Evolutionary conservation across 2,329 filamentous ascomycete species (phyloP).

Genomic region (Pseudogymnoascus sp.): DNA sequence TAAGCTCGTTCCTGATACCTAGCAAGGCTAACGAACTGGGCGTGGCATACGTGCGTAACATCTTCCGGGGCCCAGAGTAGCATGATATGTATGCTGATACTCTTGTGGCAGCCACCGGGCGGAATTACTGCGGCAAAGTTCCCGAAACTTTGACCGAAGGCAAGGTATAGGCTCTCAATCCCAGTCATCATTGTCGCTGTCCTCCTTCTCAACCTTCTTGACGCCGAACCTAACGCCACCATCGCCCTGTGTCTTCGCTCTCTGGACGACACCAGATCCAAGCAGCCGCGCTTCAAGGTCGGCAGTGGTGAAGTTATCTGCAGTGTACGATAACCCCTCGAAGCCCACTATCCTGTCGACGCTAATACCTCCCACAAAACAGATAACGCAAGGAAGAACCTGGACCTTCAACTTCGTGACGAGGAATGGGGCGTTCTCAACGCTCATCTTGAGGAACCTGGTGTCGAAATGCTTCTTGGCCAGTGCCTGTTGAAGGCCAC

Average conservation of each 20-base stretch:
- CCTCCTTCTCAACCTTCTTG: slow-evolving; percentile 30
- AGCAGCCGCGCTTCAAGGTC: slow-evolving; percentile 48
- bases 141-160: not conserved
- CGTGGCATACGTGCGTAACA: not conserved
- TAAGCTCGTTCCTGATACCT: not conserved
- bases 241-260: slow-evolving; percentile 43
- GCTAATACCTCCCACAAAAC: slow-evolving; percentile 47
- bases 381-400: slow-evolving; percentile 51
- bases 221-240: slow-evolving; percentile 31
- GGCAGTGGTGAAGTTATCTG: slow-evolving; percentile 45
- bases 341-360: slow-evolving; percentile 53
- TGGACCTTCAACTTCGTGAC: slow-evolving; percentile 51
- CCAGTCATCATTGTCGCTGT: slow-evolving; percentile 45
- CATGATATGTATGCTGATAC: not conserved
- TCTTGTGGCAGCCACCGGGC: not conserved
- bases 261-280: slow-evolving; percentile 41
- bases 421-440: slow-evolving; percentile 53
- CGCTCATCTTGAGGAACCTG: slow-evolving; percentile 49
- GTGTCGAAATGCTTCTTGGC: slow-evolving; percentile 53
- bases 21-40: not conserved
- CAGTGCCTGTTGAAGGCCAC: slow-evolving; percentile 32
- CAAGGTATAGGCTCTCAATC: slow-evolving; percentile 24
- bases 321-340: slow-evolving; percentile 46
- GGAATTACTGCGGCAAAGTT: slow-evolving; percentile 6
- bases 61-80: not conserved